A percentile compares a stretch with the other conserved stretches of the same genome.
Conservation (phyloP, 495 filamentous ascomycete species). For the Amniculicola lignicola region DNA sequence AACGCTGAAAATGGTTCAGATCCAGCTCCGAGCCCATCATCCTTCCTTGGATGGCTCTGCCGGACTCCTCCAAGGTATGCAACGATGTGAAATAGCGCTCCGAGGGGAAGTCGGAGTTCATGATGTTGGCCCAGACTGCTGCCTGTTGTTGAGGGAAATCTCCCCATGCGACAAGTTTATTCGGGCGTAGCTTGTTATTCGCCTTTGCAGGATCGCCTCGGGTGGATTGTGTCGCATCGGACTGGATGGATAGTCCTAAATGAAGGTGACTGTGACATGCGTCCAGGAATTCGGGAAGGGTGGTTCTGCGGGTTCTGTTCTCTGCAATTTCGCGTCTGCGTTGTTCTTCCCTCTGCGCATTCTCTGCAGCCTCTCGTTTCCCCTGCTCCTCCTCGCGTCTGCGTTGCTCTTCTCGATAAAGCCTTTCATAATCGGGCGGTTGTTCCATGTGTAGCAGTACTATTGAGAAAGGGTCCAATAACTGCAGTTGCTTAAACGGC, state of each 20-base stretch:
- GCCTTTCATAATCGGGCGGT: too few species aligned
- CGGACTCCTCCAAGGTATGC: constrained; percentile 22
- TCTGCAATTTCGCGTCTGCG: constrained; percentile 9
- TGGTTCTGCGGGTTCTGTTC: constrained; percentile 25
- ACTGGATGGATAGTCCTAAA: constrained; percentile 18
- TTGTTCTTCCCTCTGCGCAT: constrained; percentile 14
- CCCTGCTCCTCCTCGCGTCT: too few species aligned
- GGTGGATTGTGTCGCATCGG: constrained; percentile 16
- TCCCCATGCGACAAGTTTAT: constrained; percentile 12
- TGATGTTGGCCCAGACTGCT: constrained; percentile 19
- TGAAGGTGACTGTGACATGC: constrained; percentile 23
- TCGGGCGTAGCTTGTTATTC: constrained; percentile 24
- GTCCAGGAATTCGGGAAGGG: constrained; percentile 26
- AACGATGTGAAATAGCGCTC: constrained; percentile 26
- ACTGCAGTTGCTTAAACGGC: too few species aligned
- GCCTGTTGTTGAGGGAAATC: constrained; percentile 17
- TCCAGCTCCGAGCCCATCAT: constrained; percentile 12
- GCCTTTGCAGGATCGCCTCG: constrained; percentile 25
- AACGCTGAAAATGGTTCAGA: too few species aligned
- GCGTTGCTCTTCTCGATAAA: too few species aligned
- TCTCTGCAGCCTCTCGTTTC: too few species aligned
- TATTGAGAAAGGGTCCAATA: too few species aligned
- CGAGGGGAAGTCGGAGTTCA: constrained; percentile 15
- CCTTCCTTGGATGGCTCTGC: not conserved
- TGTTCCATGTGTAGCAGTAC: too few species aligned